These are phyloP conservation scores for Pleurozium schreberi DNA, from an alignment of 225 moss, liverwort and hornwort species.

Conservation along the genomic window DNA sequence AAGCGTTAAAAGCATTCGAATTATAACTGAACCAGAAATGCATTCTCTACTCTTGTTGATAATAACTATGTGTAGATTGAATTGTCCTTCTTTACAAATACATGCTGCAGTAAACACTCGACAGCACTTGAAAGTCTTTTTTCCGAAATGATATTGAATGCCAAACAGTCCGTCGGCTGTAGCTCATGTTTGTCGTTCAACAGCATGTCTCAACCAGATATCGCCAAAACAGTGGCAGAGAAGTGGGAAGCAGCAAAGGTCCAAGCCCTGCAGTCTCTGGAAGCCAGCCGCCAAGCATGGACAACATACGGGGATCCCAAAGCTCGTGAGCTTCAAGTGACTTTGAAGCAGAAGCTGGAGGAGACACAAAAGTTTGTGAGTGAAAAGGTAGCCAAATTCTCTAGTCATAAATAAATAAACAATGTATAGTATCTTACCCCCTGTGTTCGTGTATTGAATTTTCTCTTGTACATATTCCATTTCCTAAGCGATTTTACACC, in stretches of 20 bases:
- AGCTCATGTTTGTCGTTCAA: not conserved
- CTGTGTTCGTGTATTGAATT: not conserved
- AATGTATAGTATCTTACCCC: not conserved
- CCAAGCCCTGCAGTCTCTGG: conserved; percentile 1
- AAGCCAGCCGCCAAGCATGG: conserved; percentile 5
- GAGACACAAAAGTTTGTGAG: conserved; percentile 2
- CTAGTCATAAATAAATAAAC: not conserved
- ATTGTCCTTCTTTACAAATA: not conserved
- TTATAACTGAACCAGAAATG: not conserved
- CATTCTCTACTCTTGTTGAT: not conserved
- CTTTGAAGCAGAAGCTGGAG: conserved; percentile 10
- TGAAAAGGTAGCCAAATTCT: conserved; percentile 4
- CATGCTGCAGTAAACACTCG: not conserved
- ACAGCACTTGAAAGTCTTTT: not conserved
- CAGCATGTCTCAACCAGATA: conserved; percentile 22
- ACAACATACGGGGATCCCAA: conserved; percentile 13
- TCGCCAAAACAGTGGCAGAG: not conserved
- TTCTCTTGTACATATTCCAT: not conserved
- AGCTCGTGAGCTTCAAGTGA: conserved; percentile 7
- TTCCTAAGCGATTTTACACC: not conserved
- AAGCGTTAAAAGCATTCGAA: not conserved
- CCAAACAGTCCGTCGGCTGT: not conserved
- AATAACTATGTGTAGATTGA: not conserved
- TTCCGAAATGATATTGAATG: not conserved
- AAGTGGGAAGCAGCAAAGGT: conserved; percentile 13